Percentiles rank a stretch among this genome's conserved stretches.
These are phyloP conservation scores for Malassezia sp. DNA, from an alignment of 1,284 basidiomycete genomes.

Conservation along the genomic window DNA sequence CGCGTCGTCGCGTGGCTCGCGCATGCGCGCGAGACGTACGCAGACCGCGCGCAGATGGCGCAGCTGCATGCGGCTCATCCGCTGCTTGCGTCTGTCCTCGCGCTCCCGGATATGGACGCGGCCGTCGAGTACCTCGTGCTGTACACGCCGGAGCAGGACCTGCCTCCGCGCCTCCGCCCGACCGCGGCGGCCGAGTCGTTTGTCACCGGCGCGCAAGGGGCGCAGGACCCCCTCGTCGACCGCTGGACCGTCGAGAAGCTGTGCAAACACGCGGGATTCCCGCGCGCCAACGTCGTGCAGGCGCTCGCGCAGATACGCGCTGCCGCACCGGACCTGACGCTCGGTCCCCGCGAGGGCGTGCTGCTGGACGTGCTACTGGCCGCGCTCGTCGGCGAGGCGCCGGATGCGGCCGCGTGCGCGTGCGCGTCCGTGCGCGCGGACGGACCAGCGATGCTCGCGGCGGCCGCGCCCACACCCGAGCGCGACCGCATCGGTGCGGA, in stretches of 20 bases:
- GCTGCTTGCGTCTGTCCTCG: slow-evolving; percentile 28
- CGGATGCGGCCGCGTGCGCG: too few relatives aligned
- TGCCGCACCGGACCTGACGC: neutral
- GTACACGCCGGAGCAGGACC: slow-evolving; percentile 65
- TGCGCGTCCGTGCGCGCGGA: slow-evolving; percentile 53
- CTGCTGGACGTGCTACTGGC: slow-evolving; percentile 28
- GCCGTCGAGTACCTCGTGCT: slow-evolving; percentile 65
- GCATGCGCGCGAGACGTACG: slow-evolving; percentile 23
- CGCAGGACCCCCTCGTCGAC: slow-evolving; percentile 55
- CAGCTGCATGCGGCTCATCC: slow-evolving; percentile 19
- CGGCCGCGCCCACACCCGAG: slow-evolving; percentile 35
- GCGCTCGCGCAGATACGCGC: slow-evolving; percentile 44
- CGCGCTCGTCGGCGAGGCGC: slow-evolving; percentile 3
- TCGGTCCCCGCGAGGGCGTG: slow-evolving; percentile 18
- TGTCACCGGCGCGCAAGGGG: slow-evolving; percentile 52
- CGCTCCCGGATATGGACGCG: slow-evolving; percentile 51
- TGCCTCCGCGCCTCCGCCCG: slow-evolving; percentile 52
- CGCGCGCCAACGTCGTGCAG: slow-evolving; percentile 59
- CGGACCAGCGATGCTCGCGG: slow-evolving; percentile 57
- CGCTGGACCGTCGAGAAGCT: slow-evolving; percentile 75
- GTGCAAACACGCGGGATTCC: slow-evolving; percentile 73
- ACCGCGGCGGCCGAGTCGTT: slow-evolving; percentile 58
- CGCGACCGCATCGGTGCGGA: slow-evolving; percentile 38
- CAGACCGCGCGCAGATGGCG: slow-evolving; percentile 7
- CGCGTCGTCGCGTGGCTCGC: slow-evolving; percentile 33